Percentiles rank a stretch among this genome's conserved stretches.
Conservation (phyloP, 208 protist species). For the Leishmania tarentolae region DNA sequence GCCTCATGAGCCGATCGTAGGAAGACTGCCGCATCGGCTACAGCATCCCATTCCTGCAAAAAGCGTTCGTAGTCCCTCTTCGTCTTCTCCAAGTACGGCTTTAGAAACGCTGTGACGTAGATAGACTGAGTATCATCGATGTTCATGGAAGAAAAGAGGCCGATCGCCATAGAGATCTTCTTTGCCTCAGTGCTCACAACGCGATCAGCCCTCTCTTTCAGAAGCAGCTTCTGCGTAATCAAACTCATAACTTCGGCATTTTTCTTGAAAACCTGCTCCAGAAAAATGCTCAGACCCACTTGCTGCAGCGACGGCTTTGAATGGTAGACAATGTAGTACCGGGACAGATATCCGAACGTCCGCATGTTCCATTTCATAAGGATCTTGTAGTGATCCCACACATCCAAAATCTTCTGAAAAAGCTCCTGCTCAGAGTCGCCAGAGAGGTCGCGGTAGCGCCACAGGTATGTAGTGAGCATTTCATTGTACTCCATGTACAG, state of each 20-base stretch:
- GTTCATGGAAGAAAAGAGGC: slow-evolving; percentile 80
- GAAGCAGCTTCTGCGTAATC: slow-evolving; percentile 67
- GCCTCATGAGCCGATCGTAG: slow-evolving; percentile 42
- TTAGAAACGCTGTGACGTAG: slow-evolving; percentile 76
- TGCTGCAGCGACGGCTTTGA: slow-evolving; percentile 80
- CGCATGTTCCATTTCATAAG: slow-evolving; percentile 87
- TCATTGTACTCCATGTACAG: slow-evolving; percentile 92
- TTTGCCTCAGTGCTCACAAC: slow-evolving; percentile 30
- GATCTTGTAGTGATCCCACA: slow-evolving; percentile 86
- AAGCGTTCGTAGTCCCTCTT: slow-evolving; percentile 53
- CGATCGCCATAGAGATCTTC: slow-evolving; percentile 59
- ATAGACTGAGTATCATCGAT: slow-evolving; percentile 60
- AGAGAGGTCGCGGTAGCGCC: slow-evolving; percentile 59
- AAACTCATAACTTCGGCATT: slow-evolving; percentile 52
- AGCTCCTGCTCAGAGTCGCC: slow-evolving; percentile 55
- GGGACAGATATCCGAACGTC: slow-evolving; percentile 84
- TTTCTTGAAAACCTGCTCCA: slow-evolving; percentile 81
- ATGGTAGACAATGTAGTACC: slow-evolving; percentile 88
- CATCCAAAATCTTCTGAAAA: slow-evolving; percentile 62
- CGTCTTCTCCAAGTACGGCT: slow-evolving; percentile 62
- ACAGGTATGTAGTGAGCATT: slow-evolving; percentile 86
- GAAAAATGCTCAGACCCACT: slow-evolving; percentile 81
- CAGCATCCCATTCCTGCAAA: slow-evolving; percentile 44
- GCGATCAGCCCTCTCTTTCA: slow-evolving; percentile 34
- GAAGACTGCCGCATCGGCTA: slow-evolving; percentile 38